Base-by-base conservation (phyloP, 2,329 filamentous ascomycete genomes). In the Diaporthe sp. region DNA sequence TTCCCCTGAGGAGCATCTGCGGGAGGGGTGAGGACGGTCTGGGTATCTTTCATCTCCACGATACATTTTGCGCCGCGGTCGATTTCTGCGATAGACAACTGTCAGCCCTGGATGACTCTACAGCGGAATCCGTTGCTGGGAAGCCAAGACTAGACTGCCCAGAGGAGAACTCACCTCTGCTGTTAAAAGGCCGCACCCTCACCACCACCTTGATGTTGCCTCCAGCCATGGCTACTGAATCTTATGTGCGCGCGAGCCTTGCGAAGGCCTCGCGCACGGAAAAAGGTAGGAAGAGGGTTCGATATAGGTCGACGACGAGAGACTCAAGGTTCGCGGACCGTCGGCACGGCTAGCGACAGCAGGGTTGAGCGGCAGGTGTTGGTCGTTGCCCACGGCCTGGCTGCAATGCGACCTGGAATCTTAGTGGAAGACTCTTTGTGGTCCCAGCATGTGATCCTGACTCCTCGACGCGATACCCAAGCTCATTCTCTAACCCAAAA, bases 201-300 rank as follows among this genome's bases (percentile, higher is more conserved):
- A 99, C 97, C 89, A 99, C 97, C 88, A 99, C 97, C 93, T 99
- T 99, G 86, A 99, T 99, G 84, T 99, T 99, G 83, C 97, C 96
- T 87, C 94, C 95, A 77, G 91, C 89, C 93, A 94, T 94, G 82
- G 75, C 84, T 81, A 77, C 42, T 74, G 72, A 59, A 15, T 73
- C 62, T 67, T 39, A n/a, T 58, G 44, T 34, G 31, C 34, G 75
- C 75, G 69, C 73, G 62, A 71, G 75, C 75, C 75, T 73, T 53
- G 49, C 7, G n/a, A 65, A 73, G 73, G 73, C 61, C 69, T 58
- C 69, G 73, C 75, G 69, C 69, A 53, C 69, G 65, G 39, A 13
- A 19, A 49, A 34, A 34, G 13, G 19, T n/a, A 25, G 46, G 39
- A 42, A 53, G 15, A 49, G 34, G 68, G 55, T 31, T 49, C 68